Conservation (phyloP, 345 rosid species). For the Lumnitzera littorea region DNA sequence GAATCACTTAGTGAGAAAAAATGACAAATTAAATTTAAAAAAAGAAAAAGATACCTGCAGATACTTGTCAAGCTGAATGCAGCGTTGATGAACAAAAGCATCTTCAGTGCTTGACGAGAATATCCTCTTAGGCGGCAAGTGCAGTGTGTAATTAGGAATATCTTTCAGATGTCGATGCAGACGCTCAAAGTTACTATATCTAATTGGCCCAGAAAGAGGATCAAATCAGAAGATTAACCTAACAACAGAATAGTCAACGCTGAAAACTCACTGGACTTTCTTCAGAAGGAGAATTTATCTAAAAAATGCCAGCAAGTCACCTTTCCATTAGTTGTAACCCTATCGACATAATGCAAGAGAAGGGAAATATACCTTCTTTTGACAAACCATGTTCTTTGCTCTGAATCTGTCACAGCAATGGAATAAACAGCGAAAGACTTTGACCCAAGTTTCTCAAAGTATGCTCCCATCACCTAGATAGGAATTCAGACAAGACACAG, state of each 20-base stretch:
- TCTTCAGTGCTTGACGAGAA: slow-evolving; percentile 99
- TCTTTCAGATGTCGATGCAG: slow-evolving; percentile 92
- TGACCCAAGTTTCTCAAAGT: slow-evolving; percentile 85
- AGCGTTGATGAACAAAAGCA: slow-evolving; percentile 95
- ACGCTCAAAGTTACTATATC: slow-evolving; percentile 95
- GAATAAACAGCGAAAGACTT: slow-evolving; percentile 98
- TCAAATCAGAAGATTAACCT: slow-evolving; percentile 5
- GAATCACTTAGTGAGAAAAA: slow-evolving; percentile 10
- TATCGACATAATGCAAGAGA: neutral
- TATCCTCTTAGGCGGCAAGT: slow-evolving; percentile 97
- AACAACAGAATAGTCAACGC: slow-evolving; percentile 3
- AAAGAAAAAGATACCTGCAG: slow-evolving; percentile 51
- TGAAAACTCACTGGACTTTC: slow-evolving; percentile 10
- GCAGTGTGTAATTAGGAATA: slow-evolving; percentile 91
- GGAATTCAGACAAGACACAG: slow-evolving; percentile 5
- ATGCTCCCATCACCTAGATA: slow-evolving; percentile 87
- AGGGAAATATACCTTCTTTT: slow-evolving; percentile 75
- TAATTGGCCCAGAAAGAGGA: slow-evolving; percentile 26
- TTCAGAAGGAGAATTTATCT: neutral
- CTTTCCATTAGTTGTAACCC: neutral
- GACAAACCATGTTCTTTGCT: slow-evolving; percentile 80
- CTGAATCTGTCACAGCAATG: slow-evolving; percentile 87
- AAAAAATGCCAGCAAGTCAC: neutral
- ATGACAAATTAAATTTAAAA: slow-evolving; percentile 8
- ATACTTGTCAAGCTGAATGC: slow-evolving; percentile 94